Conservation (phyloP, 2,329 filamentous ascomycete species). For the Clarireedia hainanense region DNA sequence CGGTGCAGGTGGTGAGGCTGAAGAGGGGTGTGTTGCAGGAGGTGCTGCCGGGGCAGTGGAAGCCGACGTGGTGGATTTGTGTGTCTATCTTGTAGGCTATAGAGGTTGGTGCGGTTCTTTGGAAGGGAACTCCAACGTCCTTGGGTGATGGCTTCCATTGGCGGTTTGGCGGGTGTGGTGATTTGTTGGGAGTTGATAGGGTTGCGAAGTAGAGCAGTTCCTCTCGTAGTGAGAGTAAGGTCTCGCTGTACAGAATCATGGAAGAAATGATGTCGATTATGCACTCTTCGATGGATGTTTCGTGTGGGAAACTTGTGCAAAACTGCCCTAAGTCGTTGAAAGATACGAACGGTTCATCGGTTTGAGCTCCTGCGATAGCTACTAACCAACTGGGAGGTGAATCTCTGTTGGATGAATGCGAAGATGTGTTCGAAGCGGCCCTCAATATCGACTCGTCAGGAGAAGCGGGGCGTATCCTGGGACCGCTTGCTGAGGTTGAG, state of each 20-base stretch:
- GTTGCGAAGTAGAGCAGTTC: not conserved
- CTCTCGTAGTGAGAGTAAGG: not conserved
- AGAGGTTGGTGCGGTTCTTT: not conserved
- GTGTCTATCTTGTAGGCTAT: not conserved
- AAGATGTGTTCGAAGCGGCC: not conserved
- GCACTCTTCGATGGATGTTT: not conserved
- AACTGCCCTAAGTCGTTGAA: not conserved
- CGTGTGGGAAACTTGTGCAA: not conserved
- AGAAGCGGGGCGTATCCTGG: not conserved
- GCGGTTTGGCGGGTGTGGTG: not conserved
- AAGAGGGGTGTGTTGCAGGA: not conserved
- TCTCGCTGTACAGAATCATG: not conserved
- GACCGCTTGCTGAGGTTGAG: not conserved
- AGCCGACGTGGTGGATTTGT: not conserved
- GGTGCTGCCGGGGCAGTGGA: not conserved
- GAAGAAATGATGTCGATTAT: not conserved
- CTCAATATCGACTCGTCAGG: not conserved
- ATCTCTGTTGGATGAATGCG: not conserved
- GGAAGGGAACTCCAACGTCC: not conserved
- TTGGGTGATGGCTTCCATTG: not conserved
- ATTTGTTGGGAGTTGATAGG: not conserved
- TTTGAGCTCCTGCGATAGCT: not conserved
- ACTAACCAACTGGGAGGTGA: not conserved
- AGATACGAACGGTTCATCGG: not conserved
- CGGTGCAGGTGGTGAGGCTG: not conserved